phyloP scores from a whole-genome alignment of 169 alveolate species.

The Toxoplasma gondii region DNA sequence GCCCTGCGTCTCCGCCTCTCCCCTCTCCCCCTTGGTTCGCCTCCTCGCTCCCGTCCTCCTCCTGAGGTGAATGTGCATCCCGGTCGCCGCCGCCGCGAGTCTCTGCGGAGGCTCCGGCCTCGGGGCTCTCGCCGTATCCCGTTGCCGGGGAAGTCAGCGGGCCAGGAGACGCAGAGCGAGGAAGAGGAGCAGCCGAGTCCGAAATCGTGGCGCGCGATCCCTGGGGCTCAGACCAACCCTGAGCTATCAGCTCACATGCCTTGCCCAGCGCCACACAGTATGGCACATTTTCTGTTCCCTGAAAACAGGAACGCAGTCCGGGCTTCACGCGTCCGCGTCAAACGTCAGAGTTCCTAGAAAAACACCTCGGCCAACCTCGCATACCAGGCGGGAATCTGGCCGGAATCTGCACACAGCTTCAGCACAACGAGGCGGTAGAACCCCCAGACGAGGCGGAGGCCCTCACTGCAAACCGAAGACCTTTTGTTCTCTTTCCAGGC shows the following conservation, averaged over 20 bases:
- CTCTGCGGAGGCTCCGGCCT: too few relatives aligned
- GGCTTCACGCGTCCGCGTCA: background rate
- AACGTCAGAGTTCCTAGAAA: background rate
- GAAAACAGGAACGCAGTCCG: background rate
- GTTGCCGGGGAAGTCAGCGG: background rate
- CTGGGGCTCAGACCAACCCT: conserved; percentile 1
- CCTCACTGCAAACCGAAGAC: too few relatives aligned
- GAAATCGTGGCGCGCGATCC: background rate
- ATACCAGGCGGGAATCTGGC: too few relatives aligned
- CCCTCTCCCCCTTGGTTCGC: background rate
- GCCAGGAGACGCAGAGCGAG: background rate
- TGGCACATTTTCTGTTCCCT: conserved; percentile 69
- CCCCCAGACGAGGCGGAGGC: too few relatives aligned
- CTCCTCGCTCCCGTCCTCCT: background rate
- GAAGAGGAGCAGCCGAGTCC: background rate
- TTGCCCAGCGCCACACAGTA: conserved; percentile 47
- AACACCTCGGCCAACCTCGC: too few relatives aligned
- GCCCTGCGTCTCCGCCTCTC: too few relatives aligned
- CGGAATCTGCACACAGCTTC: too few relatives aligned
- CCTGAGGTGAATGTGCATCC: too few relatives aligned
- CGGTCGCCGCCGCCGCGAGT: too few relatives aligned
- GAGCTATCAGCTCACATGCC: conserved; percentile 47
- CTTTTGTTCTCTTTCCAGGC: too few relatives aligned
- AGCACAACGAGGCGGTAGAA: too few relatives aligned
- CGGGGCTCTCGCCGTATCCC: too few relatives aligned